Base-by-base conservation (phyloP, 2,329 filamentous ascomycete species). In the Alternaria sp. region DNA sequence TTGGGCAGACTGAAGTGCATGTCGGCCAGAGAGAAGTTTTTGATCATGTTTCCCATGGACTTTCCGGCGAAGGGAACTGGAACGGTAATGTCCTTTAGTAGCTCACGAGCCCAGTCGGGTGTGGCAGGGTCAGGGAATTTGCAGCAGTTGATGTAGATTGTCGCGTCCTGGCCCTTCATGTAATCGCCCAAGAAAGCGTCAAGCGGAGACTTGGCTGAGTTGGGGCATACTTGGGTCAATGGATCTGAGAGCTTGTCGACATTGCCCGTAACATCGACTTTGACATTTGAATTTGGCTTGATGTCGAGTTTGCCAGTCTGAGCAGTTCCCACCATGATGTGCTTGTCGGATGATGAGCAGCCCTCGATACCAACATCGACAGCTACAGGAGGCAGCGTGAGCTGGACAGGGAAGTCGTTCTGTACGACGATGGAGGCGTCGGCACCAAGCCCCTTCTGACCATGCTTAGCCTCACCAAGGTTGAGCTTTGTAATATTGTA, bases 351-450 rank as follows among this genome's bases (percentile, higher is more conserved):
- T 4, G 86, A 82, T 26, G 86, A 84, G 79, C 95, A 99, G 63
- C 93, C 93, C 43, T 92, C 89, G 6, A 98, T 89, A 47, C 97
- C 83, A 30, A 98, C 88, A 64, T 94, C 89, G 73, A 98, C 97
- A 0, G 87, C 89, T 58, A 98, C 87, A 38, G 90, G 84, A 12
- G 95, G 95, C 20, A 97, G 82, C 22, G 87, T 86, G 54, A 97
- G 81, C 59, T 89, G 86, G 51, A 99, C 78, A 0, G 93, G 92
- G 72, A 92, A 96, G 54, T 88, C 83, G 77, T 98, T 96, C 70
- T 86, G 83, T 26, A 92, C 84, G 12, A 85, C 83, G 28, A 97
- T 77, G 34, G 91, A 88, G 28, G 93, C 89, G 79, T 97, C 91
- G 43, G 91, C 93, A 46, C 87, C 90, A 82, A 99, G 90, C 12